Conservation (phyloP, 2,329 filamentous ascomycete species). For the Dactylellina haptotyla region DNA sequence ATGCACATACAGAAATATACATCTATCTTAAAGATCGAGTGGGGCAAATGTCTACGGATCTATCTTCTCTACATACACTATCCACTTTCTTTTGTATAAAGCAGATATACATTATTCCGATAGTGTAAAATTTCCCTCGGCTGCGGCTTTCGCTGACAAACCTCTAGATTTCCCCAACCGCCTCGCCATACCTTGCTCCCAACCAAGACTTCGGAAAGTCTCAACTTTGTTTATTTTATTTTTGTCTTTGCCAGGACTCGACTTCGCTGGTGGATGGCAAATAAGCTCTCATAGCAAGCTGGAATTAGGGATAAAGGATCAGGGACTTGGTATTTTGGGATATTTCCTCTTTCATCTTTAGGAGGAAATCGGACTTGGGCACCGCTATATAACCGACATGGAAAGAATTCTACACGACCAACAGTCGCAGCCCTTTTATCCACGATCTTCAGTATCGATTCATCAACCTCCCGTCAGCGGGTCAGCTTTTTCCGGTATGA, state of each 20-base stretch:
- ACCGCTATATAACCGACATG: conserved; percentile 45
- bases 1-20: background rate
- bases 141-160: conserved; percentile 2
- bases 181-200: background rate
- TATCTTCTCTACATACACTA: background rate
- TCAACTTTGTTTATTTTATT: background rate
- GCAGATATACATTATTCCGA: background rate
- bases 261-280: conserved; percentile 29
- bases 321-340: conserved; percentile 42
- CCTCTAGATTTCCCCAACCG: background rate
- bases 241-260: background rate
- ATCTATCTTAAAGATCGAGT: conserved; percentile 19
- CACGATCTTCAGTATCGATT: conserved; percentile 47
- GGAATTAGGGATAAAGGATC: conserved; percentile 35
- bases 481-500: conserved; percentile 40
- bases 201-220: background rate
- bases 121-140: background rate
- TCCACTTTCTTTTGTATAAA: background rate
- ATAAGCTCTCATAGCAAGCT: conserved; percentile 16
- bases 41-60: conserved; percentile 28
- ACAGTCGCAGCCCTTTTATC: conserved; percentile 48
- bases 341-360: conserved; percentile 29
- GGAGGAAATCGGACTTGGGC: conserved; percentile 32
- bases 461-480: conserved; percentile 49
- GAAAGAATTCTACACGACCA: conserved; percentile 53